These are phyloP conservation scores for Trypanosoma lewisi DNA, from an alignment of 208 protist species.

Conservation along the genomic window DNA sequence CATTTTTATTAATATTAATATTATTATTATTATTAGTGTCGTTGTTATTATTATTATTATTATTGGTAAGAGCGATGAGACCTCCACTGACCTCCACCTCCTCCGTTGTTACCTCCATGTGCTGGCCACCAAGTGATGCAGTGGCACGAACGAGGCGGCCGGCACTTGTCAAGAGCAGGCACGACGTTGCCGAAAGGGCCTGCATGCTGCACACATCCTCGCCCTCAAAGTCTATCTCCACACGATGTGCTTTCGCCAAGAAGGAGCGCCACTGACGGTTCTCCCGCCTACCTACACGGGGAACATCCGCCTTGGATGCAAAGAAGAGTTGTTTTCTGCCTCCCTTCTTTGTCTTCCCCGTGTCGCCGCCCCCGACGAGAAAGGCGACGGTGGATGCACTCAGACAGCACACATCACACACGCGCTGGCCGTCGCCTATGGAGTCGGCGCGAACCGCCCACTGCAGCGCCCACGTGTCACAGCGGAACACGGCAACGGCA, in stretches of 20 bases:
- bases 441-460: slow-evolving; percentile 44
- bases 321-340: slow-evolving; percentile 20
- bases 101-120: slow-evolving; percentile 5
- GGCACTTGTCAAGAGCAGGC: slow-evolving; percentile 21
- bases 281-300: slow-evolving; percentile 7
- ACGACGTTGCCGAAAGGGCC: slow-evolving; percentile 15
- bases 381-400: slow-evolving; percentile 18
- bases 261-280: slow-evolving; percentile 31
- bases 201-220: slow-evolving; percentile 17
- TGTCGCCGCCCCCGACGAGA: slow-evolving; percentile 8
- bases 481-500: slow-evolving; percentile 57
- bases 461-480: slow-evolving; percentile 78
- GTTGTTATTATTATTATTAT: background rate
- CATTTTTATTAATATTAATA: background rate
- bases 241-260: slow-evolving; percentile 17
- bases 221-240: slow-evolving; percentile 16
- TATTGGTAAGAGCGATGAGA: background rate
- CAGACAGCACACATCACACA: slow-evolving; percentile 20
- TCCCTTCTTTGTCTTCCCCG: background rate
- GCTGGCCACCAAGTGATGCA: background rate
- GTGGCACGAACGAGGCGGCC: slow-evolving; percentile 22
- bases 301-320: slow-evolving; percentile 19
- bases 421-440: background rate
- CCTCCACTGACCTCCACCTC: background rate
- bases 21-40: too few species aligned